A percentile compares a stretch with the other conserved stretches of the same genome.
These are phyloP conservation scores for Kalanchoe fedtschenkoi DNA, from an alignment of 164 flowering plant genomes.

Conservation along the genomic window DNA sequence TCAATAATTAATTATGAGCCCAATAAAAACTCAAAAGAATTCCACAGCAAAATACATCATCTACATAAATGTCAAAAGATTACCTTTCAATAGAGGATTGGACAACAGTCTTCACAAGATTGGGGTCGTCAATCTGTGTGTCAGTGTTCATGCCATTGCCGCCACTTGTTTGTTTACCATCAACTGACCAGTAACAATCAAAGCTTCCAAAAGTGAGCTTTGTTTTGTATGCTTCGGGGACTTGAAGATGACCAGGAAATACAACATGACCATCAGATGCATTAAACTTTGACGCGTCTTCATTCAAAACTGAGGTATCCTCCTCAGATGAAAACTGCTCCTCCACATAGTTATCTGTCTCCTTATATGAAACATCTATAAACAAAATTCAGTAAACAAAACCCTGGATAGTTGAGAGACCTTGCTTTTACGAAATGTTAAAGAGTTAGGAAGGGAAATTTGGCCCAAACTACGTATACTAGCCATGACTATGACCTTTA, in stretches of 20 bases:
- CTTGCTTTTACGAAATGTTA: too few relatives aligned
- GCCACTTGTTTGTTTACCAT: constrained; percentile 9
- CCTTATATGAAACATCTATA: constrained; percentile 13
- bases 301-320: constrained; percentile 9
- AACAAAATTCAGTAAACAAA: neutral
- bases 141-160: constrained; percentile 22
- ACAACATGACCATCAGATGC: constrained; percentile 24
- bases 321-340: constrained; percentile 10
- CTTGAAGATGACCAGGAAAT: constrained; percentile 35
- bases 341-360: constrained; percentile 10
- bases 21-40: neutral
- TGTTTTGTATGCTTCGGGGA: constrained; percentile 34
- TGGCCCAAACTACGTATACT: too few relatives aligned
- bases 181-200: constrained; percentile 16
- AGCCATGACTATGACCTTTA: too few relatives aligned
- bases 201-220: constrained; percentile 48
- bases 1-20: too few relatives aligned
- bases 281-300: constrained; percentile 11
- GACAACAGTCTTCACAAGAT: neutral
- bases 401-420: neutral
- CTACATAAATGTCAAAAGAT: neutral
- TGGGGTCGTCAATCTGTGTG: neutral
- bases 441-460: too few relatives aligned
- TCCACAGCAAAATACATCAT: neutral
- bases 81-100: neutral